Base-by-base conservation (phyloP, 495 filamentous ascomycete species). In the Tuber melanosporum region DNA sequence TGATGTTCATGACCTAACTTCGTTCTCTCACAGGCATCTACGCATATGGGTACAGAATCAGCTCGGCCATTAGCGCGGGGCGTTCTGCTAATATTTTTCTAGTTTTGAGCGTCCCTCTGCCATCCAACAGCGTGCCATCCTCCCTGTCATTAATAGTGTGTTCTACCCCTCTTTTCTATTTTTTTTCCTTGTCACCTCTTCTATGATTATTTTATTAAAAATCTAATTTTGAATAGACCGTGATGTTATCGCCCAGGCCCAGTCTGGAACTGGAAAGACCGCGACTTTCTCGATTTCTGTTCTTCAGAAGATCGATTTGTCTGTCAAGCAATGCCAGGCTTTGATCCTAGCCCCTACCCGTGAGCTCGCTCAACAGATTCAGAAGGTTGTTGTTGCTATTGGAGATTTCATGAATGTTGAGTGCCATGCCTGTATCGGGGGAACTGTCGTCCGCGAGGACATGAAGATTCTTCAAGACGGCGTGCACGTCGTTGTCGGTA, bases 361-460 rank as follows among this genome's bases (percentile, higher is more conserved):
- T 88, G 95, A 99, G 87, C 87, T 99, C 83, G 95, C 95, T 78
- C 94, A 95, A 84, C 95, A 99, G 88, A 99, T 99, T 85, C 95
- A 99, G 88, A 97, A 94, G 87, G 95, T 99, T 83, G 94, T 99
- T 79, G 92, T 99, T 82, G 95, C 95, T 82, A 92, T 99, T 76
- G 95, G 95, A 85, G 95, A 99, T 87, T 99, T 97, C 91, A 98
- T 99, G 95, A 95, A 91, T 87, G 91, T 99, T 78, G 92, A 98
- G 86, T 98, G 95, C 90, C 95, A 99, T 86, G 95, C 95, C 82
- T 99, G 95, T 88, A 99, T 99, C 85, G 95, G 95, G 85, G 95
- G 95, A 85, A 99, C 95, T 82, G 96, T 92, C 85, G 94, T 99
- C 80, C 91, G 95, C 85, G 96, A 99, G 83, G 95, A 98, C 84